phyloP scores from a whole-genome alignment of 2,329 filamentous ascomycete genomes.

The Fusarium duplospermum region DNA sequence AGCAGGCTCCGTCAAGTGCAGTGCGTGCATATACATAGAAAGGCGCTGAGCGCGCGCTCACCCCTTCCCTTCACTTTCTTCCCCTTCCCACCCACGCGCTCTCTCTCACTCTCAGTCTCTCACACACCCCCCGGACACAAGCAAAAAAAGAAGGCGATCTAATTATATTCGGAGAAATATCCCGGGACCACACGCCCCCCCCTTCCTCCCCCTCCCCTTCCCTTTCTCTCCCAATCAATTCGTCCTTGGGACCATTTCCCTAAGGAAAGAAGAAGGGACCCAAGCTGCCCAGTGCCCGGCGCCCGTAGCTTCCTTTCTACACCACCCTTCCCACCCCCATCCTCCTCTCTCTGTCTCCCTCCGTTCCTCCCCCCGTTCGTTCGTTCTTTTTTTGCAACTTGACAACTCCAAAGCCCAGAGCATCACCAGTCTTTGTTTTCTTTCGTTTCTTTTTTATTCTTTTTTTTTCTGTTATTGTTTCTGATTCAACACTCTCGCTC shows the following conservation, averaged over 20 bases:
- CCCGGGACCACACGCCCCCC: constrained; percentile 13
- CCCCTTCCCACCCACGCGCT: not conserved
- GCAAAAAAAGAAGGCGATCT: constrained; percentile 29
- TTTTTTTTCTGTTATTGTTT: constrained; percentile 11
- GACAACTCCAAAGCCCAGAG: constrained; percentile 28
- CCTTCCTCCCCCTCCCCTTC: constrained; percentile 18
- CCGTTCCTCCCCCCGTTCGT: not conserved
- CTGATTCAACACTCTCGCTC: constrained; percentile 28
- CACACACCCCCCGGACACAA: constrained; percentile 17
- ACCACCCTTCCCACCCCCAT: constrained; percentile 36
- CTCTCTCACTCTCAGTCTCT: not conserved
- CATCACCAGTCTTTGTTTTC: constrained; percentile 11
- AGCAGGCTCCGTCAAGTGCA: not conserved
- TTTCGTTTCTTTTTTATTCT: constrained; percentile 15
- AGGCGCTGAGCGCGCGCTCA: not conserved
- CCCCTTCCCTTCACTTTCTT: not conserved
- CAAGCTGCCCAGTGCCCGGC: constrained; percentile 28
- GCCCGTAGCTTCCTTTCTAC: constrained; percentile 34
- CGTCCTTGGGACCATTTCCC: not conserved
- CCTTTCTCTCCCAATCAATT: not conserved
- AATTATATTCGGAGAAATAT: constrained; percentile 42
- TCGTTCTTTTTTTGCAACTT: constrained; percentile 17
- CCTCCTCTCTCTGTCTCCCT: constrained; percentile 18
- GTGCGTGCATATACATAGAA: not conserved
- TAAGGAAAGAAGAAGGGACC: not conserved